Conservation (phyloP, 1,284 basidiomycete genomes). For the Ceratobasidium sp. region DNA sequence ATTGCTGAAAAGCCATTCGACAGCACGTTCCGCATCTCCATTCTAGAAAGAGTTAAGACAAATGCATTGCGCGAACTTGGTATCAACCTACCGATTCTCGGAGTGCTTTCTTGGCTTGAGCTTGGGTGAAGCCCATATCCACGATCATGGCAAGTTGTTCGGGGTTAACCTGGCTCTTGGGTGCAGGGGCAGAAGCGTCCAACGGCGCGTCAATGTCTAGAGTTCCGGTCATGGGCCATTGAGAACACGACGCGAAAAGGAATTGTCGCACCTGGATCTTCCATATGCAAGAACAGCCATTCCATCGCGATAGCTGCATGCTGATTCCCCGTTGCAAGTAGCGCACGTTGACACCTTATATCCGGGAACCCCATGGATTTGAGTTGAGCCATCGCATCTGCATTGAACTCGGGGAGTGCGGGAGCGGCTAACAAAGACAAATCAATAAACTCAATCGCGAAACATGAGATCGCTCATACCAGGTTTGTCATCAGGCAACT, state of each 20-base stretch:
- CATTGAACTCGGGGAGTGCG: conserved; percentile 72
- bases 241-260: not conserved
- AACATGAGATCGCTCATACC: conserved; percentile 50
- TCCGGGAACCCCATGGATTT: conserved; percentile 90
- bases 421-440: conserved; percentile 49
- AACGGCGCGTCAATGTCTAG: conserved; percentile 89
- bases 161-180: conserved; percentile 55
- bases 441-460: conserved; percentile 4
- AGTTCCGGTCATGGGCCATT: not conserved
- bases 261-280: conserved; percentile 78
- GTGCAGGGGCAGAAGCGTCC: conserved; percentile 58
- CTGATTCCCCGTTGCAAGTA: conserved; percentile 86
- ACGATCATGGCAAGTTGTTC: conserved; percentile 79
- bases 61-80: not conserved
- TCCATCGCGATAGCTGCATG: conserved; percentile 90
- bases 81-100: conserved; percentile 75
- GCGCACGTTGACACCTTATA: conserved; percentile 85
- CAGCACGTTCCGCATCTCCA: conserved; percentile 82
- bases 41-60: conserved; percentile 57
- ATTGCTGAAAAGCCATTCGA: conserved; percentile 98
- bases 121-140: conserved; percentile 92
- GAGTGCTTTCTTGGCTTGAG: conserved; percentile 90
- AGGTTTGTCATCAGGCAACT: conserved; percentile 69
- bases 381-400: conserved; percentile 75
- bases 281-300: conserved; percentile 96